These are phyloP conservation scores for Salix purpurea DNA, from an alignment of 345 rosid species.

Conservation along the genomic window DNA sequence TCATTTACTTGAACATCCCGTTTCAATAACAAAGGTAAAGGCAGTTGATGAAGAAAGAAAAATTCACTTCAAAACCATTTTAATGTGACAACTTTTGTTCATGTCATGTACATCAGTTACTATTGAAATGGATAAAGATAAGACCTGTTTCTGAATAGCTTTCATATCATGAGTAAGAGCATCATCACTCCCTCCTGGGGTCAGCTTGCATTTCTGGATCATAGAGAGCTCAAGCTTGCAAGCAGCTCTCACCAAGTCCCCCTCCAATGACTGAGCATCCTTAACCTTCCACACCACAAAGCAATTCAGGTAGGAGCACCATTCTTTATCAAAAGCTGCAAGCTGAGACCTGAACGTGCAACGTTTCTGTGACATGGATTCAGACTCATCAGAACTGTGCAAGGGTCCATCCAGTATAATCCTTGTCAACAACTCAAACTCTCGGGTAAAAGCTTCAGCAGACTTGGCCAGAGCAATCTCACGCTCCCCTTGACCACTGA, in stretches of 20 bases:
- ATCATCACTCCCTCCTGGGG: conserved; percentile 51
- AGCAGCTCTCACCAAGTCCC: conserved; percentile 90
- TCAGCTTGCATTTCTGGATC: conserved; percentile 85
- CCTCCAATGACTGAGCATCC: conserved; percentile 84
- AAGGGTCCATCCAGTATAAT: conserved; percentile 72
- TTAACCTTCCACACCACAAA: conserved; percentile 97
- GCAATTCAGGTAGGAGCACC: conserved; percentile 77
- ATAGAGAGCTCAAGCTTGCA: conserved; percentile 98
- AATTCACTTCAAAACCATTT: not conserved
- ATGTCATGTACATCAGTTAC: not conserved
- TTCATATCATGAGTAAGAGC: conserved; percentile 83
- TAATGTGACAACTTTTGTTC: not conserved
- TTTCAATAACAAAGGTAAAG: not conserved
- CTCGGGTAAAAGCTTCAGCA: conserved; percentile 56
- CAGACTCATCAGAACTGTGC: conserved; percentile 48
- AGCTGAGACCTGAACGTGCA: conserved; percentile 76
- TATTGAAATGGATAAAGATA: not conserved
- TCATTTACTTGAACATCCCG: not conserved
- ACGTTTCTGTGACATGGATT: conserved; percentile 35
- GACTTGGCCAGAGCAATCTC: conserved; percentile 69
- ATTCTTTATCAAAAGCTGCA: conserved; percentile 73
- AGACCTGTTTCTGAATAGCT: conserved; percentile 89
- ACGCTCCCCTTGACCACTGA: conserved; percentile 82
- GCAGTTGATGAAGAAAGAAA: not conserved
- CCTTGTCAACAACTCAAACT: conserved; percentile 68